Percentiles rank a stretch among this genome's conserved stretches.
phyloP scores from a whole-genome alignment of 176 grass and related monocot species.

The Aegilops speltoides region DNA sequence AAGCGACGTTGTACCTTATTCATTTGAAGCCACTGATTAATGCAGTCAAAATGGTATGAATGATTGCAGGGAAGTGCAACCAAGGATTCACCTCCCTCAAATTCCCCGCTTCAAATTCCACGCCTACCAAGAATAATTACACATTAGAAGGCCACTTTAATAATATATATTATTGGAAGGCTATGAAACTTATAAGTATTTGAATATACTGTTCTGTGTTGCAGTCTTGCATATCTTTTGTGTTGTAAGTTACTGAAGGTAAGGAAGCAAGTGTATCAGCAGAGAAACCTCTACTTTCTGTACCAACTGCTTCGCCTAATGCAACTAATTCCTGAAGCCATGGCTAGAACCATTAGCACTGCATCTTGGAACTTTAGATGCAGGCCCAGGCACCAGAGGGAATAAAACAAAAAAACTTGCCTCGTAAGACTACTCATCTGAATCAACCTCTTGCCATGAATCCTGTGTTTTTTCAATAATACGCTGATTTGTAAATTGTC shows the following conservation, averaged over 20 bases:
- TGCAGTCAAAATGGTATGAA: constrained; percentile 77
- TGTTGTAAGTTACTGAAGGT: constrained; percentile 84
- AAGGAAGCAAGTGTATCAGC: constrained; percentile 41
- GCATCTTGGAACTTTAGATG: neutral
- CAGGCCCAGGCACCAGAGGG: neutral
- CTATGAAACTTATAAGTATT: constrained; percentile 26
- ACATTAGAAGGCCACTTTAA: constrained; percentile 15
- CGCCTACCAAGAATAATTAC: constrained; percentile 53
- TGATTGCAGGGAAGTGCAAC: constrained; percentile 86
- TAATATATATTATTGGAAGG: constrained; percentile 3
- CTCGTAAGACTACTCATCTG: constrained; percentile 93
- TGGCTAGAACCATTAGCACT: constrained; percentile 7
- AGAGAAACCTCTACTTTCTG: constrained; percentile 66
- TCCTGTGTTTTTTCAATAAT: constrained; percentile 61
- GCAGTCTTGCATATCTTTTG: constrained; percentile 65
- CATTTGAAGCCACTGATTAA: constrained; percentile 98
- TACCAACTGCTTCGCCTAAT: constrained; percentile 92
- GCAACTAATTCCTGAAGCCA: constrained; percentile 83
- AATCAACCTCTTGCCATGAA: constrained; percentile 95
- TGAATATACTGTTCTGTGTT: constrained; percentile 85
- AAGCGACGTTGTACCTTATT: constrained; percentile 71
- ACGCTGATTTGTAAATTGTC: neutral
- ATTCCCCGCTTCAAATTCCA: constrained; percentile 88
- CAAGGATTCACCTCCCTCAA: constrained; percentile 87
- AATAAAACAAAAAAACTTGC: constrained; percentile 36